A percentile compares a stretch with the other conserved stretches of the same genome.
Conservation (phyloP, 257 asterid genomes). For the Misopates orontium region DNA sequence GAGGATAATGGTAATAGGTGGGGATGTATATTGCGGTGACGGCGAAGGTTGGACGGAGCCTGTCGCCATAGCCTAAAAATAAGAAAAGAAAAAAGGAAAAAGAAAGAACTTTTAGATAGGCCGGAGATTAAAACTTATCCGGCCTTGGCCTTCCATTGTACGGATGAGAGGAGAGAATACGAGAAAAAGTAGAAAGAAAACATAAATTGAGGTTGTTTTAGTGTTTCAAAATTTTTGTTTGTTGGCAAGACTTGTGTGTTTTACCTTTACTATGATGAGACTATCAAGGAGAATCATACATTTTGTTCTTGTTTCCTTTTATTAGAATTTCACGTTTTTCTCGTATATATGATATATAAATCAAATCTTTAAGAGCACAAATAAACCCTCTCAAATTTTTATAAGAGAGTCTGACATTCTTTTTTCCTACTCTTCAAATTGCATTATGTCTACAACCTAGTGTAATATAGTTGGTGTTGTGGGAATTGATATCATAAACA, state of each 20-base stretch:
- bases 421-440: too few relatives aligned
- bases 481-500: too few relatives aligned
- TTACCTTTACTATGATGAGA: constrained; percentile 28
- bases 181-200: constrained; percentile 28
- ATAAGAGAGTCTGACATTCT: too few relatives aligned
- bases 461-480: too few relatives aligned
- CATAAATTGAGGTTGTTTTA: constrained; percentile 24
- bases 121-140: constrained; percentile 32
- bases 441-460: too few relatives aligned
- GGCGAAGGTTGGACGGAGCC: constrained; percentile 34
- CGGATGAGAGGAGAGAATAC: constrained; percentile 24
- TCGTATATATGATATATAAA: too few relatives aligned
- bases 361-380: too few relatives aligned
- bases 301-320: constrained; percentile 13
- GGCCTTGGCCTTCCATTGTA: constrained; percentile 29
- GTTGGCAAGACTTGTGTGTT: constrained; percentile 17
- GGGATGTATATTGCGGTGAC: constrained; percentile 39
- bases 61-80: constrained; percentile 48
- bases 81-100: background rate
- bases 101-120: constrained; percentile 17
- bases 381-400: too few relatives aligned
- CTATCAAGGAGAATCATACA: constrained; percentile 36
- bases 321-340: too few relatives aligned
- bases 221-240: constrained; percentile 22
- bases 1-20: constrained; percentile 63